These are phyloP conservation scores for Elsinoe perseae DNA, from an alignment of 2,329 filamentous ascomycete genomes.

Conservation along the genomic window DNA sequence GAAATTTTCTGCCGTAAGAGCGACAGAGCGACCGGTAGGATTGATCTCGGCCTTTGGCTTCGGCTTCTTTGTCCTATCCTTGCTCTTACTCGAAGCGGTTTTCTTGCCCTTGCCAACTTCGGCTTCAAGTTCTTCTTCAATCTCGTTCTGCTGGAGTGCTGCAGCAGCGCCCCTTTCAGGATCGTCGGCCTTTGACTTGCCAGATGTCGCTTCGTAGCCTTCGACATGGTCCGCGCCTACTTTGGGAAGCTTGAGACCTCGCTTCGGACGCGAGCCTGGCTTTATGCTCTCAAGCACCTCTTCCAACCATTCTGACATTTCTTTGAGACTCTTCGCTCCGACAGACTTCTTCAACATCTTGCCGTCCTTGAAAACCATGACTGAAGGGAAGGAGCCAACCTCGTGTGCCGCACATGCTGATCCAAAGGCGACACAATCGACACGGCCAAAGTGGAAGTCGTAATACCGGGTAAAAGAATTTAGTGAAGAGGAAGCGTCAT, in stretches of 20 bases:
- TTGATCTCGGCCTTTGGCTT: conserved; percentile 59
- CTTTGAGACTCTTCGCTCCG: conserved; percentile 60
- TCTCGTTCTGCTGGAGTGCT: conserved; percentile 21
- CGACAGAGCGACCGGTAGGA: conserved; percentile 62
- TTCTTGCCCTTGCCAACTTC: conserved; percentile 23
- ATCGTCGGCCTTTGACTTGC: conserved; percentile 30
- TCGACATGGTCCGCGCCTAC: conserved; percentile 49
- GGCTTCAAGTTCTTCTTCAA: conserved; percentile 12
- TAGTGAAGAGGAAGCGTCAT: conserved; percentile 42
- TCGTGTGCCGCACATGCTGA: conserved; percentile 66
- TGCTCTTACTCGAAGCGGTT: conserved; percentile 27
- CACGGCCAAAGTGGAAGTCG: conserved; percentile 74
- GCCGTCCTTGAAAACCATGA: conserved; percentile 73
- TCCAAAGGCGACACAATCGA: conserved; percentile 79
- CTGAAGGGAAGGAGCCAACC: conserved; percentile 65
- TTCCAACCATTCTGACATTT: conserved; percentile 66
- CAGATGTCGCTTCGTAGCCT: conserved; percentile 23
- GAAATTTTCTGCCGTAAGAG: conserved; percentile 77
- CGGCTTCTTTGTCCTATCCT: conserved; percentile 35
- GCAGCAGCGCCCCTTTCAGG: conserved; percentile 30
- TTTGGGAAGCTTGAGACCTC: conserved; percentile 60
- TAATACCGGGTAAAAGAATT: conserved; percentile 75
- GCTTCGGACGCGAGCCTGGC: conserved; percentile 68
- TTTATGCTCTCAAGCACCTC: conserved; percentile 65
- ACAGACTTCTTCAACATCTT: conserved; percentile 54